Evolutionary conservation across 495 filamentous ascomycete species (phyloP), one percentile per base, ranked within the genome.

Genomic region (Sphaerosporella brunnea): DNA sequence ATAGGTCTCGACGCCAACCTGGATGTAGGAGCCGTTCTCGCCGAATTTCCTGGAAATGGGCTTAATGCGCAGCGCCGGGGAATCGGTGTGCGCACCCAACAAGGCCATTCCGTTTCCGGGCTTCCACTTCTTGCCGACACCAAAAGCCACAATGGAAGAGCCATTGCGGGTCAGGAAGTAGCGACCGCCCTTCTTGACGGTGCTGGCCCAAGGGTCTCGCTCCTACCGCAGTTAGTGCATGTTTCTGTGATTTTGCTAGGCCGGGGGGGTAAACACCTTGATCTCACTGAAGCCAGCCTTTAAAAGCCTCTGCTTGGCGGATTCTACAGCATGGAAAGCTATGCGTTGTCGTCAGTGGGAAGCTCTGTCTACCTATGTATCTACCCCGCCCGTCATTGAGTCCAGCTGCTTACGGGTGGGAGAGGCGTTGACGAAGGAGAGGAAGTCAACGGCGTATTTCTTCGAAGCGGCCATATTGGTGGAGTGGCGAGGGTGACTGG

Each of bases 71-170:
- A 96, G 70, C 42, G 80, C 82, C 0, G 83, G 83, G 3, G 88
- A 96, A 63, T 99, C 90, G 19, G 90, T 96, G 66, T 99, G 90
- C 38, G 90, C 86, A 56, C 90, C 90, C 50, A 99, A 75, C 81
- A 96, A 90, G 58, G 80, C 78, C 60, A 99, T 82, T 8, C 88
- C 76, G 63, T 93, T 94, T 42, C 90, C 90, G 4, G 92, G 77
- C 75, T 78, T 77, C 90, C 90, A 99, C 69, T 80, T 77, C 60
- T 76, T 76, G 46, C 90, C 90, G 54, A 99, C 80, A 47, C 84
- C 82, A 64, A 99, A 99, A 45, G 92, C 90, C 34, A 96, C 73
- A 51, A 99, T 80, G 24, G 92, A 87, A 21, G 88, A 92, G 47
- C 75, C 80, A 66, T 99, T 99, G 36, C 90, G 77, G 35, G 90